Evolutionary conservation across 1,284 basidiomycete species (phyloP).

Genomic region (Mrakiaceae sp.): DNA sequence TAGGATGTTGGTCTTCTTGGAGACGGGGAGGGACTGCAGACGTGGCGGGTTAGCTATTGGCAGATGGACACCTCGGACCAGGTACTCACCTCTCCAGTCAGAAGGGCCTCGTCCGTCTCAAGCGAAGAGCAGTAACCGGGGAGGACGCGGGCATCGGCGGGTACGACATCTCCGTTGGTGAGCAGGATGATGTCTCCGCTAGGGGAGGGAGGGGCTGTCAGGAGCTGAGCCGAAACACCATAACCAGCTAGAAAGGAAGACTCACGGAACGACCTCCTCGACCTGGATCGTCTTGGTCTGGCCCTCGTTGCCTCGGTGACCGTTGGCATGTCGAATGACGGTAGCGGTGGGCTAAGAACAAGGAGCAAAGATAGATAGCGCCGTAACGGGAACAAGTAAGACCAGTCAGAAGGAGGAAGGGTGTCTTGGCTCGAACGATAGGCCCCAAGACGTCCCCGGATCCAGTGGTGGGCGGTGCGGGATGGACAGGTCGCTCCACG

Average conservation of each 20-base stretch:
- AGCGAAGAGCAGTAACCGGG: constrained; percentile 39
- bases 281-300: constrained; percentile 44
- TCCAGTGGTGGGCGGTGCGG: too few relatives aligned
- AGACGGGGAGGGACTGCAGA: constrained; percentile 46
- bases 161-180: constrained; percentile 49
- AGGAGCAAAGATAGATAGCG: too few relatives aligned
- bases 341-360: constrained; percentile 23
- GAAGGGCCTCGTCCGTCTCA: constrained; percentile 52
- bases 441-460: too few relatives aligned
- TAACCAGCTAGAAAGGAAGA: not conserved
- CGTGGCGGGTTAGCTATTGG: too few relatives aligned
- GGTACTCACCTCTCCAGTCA: constrained; percentile 46
- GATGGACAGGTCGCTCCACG: too few relatives aligned
- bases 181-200: constrained; percentile 48
- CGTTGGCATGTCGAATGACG: constrained; percentile 31
- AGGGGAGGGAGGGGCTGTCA: not conserved
- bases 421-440: too few relatives aligned
- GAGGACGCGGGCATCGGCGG: constrained; percentile 45
- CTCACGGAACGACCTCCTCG: constrained; percentile 45
- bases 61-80: too few relatives aligned
- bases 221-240: too few relatives aligned
- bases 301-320: constrained; percentile 26
- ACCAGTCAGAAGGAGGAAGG: too few relatives aligned
- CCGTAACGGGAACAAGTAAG: too few relatives aligned
- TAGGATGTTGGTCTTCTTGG: constrained; percentile 42